These are phyloP conservation scores for Citrus mangshanensis DNA, from an alignment of 345 rosid species.

Conservation along the genomic window DNA sequence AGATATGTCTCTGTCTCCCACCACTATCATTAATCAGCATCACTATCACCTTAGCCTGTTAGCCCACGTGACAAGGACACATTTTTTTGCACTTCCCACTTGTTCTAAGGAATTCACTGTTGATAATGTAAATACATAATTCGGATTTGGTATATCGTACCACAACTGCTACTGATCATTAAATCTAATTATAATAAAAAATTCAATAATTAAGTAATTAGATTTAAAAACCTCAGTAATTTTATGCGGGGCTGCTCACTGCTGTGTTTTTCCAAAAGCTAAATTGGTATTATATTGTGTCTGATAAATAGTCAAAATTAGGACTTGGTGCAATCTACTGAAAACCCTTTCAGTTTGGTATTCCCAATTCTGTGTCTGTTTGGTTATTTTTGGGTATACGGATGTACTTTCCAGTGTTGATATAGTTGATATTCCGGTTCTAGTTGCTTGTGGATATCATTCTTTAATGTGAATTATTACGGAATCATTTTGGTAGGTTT, in stretches of 20 bases:
- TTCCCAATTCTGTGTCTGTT: neutral
- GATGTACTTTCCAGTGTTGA: neutral
- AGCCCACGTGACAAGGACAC: conserved; percentile 17
- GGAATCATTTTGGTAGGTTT: conserved; percentile 21
- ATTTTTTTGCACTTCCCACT: neutral
- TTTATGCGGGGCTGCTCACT: neutral
- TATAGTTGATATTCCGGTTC: neutral
- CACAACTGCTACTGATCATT: too few relatives aligned
- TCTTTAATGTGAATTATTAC: conserved; percentile 25
- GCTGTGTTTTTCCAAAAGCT: neutral
- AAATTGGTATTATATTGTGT: neutral
- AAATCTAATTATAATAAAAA: too few relatives aligned
- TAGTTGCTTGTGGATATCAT: conserved; percentile 17
- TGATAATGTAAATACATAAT: neutral
- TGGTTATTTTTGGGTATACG: neutral
- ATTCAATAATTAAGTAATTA: too few relatives aligned
- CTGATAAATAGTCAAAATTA: neutral
- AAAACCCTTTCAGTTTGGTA: neutral
- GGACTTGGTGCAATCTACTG: neutral
- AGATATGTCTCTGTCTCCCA: conserved; percentile 8
- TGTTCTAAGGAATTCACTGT: conserved; percentile 10
- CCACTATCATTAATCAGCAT: conserved; percentile 6
- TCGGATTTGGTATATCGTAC: too few relatives aligned
- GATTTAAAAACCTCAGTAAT: neutral
- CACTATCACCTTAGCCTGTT: too few relatives aligned